These are phyloP conservation scores for Colletotrichum tanaceti DNA, from an alignment of 2,329 filamentous ascomycete genomes.

Conservation along the genomic window DNA sequence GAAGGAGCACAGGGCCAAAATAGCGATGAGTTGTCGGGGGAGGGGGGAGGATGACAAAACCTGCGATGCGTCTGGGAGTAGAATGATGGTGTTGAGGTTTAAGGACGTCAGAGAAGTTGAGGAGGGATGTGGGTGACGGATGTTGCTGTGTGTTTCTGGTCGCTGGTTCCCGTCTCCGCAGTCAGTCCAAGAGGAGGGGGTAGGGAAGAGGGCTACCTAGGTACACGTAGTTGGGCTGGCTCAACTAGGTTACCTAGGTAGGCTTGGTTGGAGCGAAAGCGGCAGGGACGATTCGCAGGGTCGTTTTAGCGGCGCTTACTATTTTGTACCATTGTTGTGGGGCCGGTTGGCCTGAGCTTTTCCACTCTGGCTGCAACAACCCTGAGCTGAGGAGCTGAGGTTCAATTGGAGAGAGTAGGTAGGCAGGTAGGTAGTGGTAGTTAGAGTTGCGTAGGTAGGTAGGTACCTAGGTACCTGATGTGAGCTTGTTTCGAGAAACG, in stretches of 20 bases:
- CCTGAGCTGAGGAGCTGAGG: background rate
- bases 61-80: conserved; percentile 24
- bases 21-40: background rate
- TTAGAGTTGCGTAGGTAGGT: too few relatives aligned
- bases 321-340: conserved; percentile 12
- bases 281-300: conserved; percentile 37
- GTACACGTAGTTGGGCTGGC: too few relatives aligned
- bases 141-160: conserved; percentile 6
- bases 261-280: too few relatives aligned
- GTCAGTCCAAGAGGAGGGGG: conserved; percentile 10
- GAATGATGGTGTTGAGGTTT: conserved; percentile 17
- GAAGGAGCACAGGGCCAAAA: background rate
- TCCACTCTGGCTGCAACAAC: conserved; percentile 6
- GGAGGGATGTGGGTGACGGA: conserved; percentile 28
- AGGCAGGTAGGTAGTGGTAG: too few relatives aligned
- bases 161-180: conserved; percentile 15
- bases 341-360: conserved; percentile 25
- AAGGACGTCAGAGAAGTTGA: conserved; percentile 10
- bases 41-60: conserved; percentile 16
- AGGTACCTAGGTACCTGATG: background rate
- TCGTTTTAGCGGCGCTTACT: conserved; percentile 36
- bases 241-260: too few relatives aligned
- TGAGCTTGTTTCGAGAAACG: background rate
- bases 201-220: conserved; percentile 3
- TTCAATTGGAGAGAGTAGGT: too few relatives aligned